Conservation (phyloP, 176 grass and related monocot species). For the Ananas comosus region DNA sequence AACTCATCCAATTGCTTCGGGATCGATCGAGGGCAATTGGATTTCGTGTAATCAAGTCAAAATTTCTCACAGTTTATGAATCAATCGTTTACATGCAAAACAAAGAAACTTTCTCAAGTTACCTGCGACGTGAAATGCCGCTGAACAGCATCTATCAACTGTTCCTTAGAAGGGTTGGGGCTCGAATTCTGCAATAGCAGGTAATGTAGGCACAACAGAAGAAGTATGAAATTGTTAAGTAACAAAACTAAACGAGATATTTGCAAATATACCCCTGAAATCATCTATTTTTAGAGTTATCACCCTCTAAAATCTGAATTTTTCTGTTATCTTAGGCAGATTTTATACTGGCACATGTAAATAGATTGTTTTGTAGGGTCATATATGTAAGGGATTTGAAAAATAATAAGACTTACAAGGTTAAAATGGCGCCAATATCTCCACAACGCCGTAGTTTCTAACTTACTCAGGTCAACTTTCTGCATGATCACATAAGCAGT, state of each 20-base stretch:
- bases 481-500: conserved; percentile 11
- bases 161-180: conserved; percentile 72
- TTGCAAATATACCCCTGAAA: no score
- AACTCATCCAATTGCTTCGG: conserved; percentile 29
- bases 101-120: neutral
- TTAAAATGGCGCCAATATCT: conserved; percentile 89
- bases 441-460: conserved; percentile 68
- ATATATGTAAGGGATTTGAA: neutral
- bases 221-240: no score
- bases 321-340: no score
- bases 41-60: neutral
- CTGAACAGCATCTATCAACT: conserved; percentile 66
- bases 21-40: conserved; percentile 7
- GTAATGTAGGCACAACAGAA: neutral
- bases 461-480: conserved; percentile 87
- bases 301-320: no score
- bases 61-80: neutral
- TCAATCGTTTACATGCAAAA: neutral
- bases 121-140: conserved; percentile 85
- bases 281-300: no score
- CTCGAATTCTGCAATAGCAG: conserved; percentile 37
- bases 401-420: conserved; percentile 35
- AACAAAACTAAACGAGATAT: neutral
- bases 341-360: no score
- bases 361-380: neutral